Conservation (phyloP, 2,329 filamentous ascomycete genomes). For the Stemphylium lycopersici region DNA sequence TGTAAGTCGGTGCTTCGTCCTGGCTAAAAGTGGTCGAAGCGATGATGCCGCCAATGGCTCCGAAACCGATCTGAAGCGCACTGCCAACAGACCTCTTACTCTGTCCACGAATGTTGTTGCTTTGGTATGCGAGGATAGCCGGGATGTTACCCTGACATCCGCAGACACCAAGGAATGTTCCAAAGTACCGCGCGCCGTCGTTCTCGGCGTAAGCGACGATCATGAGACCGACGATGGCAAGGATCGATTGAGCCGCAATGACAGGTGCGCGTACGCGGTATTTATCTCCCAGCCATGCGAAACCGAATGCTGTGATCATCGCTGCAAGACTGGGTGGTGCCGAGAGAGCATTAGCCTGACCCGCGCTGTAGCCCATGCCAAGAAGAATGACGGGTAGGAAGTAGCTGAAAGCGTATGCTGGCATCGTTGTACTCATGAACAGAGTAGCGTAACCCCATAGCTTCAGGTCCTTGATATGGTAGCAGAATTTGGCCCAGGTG, state of each 20-base stretch:
- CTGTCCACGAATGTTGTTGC: slow-evolving; percentile 33
- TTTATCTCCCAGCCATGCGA: slow-evolving; percentile 35
- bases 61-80: slow-evolving; percentile 32
- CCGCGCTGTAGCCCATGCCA: slow-evolving; percentile 29
- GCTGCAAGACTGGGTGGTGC: slow-evolving; percentile 35
- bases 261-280: slow-evolving; percentile 32
- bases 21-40: slow-evolving; percentile 29
- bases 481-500: slow-evolving; percentile 24
- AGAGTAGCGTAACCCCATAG: slow-evolving; percentile 33
- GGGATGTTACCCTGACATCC: slow-evolving; percentile 30
- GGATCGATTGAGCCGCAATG: slow-evolving; percentile 26
- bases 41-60: slow-evolving; percentile 35
- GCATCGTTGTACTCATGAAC: slow-evolving; percentile 32
- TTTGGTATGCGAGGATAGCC: slow-evolving; percentile 34
- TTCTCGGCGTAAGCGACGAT: slow-evolving; percentile 32
- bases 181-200: slow-evolving; percentile 34
- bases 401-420: slow-evolving; percentile 35
- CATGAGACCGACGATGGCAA: slow-evolving; percentile 32
- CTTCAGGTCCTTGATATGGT: slow-evolving; percentile 28
- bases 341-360: slow-evolving; percentile 24
- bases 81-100: slow-evolving; percentile 29
- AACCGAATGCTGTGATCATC: slow-evolving; percentile 30
- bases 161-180: slow-evolving; percentile 31
- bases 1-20: slow-evolving; percentile 30
- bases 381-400: slow-evolving; percentile 38